Percentiles rank a stretch among this genome's conserved stretches.
These are phyloP conservation scores for Xanthoconium separans DNA, from an alignment of 1,284 basidiomycete species.

Conservation along the genomic window DNA sequence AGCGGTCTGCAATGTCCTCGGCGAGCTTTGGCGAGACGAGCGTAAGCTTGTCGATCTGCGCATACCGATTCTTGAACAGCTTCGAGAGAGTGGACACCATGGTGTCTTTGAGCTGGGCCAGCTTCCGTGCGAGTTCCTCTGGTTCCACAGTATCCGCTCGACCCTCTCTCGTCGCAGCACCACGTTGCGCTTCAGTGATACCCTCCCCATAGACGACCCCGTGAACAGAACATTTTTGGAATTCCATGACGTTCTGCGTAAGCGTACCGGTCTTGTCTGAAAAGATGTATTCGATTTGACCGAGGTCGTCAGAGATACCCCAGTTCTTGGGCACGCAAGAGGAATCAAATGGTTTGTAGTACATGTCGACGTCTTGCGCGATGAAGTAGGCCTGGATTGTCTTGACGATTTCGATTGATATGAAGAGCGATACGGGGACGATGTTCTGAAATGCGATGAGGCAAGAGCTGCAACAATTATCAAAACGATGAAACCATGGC, in stretches of 20 bases:
- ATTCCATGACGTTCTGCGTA: constrained; percentile 98
- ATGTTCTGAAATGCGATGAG: constrained; percentile 98
- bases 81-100: constrained; percentile 80
- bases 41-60: constrained; percentile 81
- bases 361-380: constrained; percentile 97
- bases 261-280: constrained; percentile 97
- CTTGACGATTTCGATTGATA: constrained; percentile 98
- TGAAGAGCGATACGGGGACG: constrained; percentile 95
- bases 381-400: constrained; percentile 98
- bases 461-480: constrained; percentile 55
- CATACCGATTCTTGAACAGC: constrained; percentile 88
- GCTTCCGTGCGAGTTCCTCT: constrained; percentile 66
- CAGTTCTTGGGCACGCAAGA: constrained; percentile 95
- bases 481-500: constrained; percentile 7
- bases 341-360: constrained; percentile 85
- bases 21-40: constrained; percentile 86
- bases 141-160: constrained; percentile 62
- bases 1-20: constrained; percentile 66
- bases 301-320: constrained; percentile 97
- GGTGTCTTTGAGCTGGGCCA: constrained; percentile 65
- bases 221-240: constrained; percentile 91
- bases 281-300: constrained; percentile 97
- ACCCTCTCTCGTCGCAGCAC: constrained; percentile 84
- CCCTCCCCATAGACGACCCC: constrained; percentile 91
- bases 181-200: constrained; percentile 92